phyloP scores from a whole-genome alignment of 2,329 filamentous ascomycete genomes.

The Sporothrix inflata region DNA sequence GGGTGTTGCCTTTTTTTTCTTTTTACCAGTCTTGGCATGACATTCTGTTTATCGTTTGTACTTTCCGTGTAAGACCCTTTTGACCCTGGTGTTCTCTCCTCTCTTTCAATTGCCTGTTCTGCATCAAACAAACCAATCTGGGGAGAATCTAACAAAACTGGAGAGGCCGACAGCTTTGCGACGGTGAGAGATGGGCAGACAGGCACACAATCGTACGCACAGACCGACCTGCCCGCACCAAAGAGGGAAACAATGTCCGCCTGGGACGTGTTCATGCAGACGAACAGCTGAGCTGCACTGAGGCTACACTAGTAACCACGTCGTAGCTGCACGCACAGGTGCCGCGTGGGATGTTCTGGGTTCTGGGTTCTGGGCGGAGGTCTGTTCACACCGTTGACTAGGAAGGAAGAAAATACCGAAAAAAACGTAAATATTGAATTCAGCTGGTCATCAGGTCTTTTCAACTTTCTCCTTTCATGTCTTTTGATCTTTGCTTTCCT shows the following conservation, averaged over 20 bases:
- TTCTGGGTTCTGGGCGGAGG: too few species aligned
- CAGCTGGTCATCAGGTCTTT: neutral
- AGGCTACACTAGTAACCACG: neutral
- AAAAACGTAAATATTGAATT: neutral
- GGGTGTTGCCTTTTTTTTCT: neutral
- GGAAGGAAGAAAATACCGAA: too few species aligned
- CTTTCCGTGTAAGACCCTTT: neutral
- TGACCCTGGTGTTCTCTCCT: neutral
- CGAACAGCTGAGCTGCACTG: neutral
- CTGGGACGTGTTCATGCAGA: neutral
- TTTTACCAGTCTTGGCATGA: slow-evolving; percentile 1
- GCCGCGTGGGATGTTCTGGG: neutral
- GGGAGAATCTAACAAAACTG: neutral
- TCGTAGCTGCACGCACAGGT: neutral
- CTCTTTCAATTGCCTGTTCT: neutral
- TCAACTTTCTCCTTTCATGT: too few species aligned
- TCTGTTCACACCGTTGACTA: neutral
- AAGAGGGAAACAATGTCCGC: neutral
- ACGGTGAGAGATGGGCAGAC: too few species aligned
- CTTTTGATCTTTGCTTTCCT: neutral
- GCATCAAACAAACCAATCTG: neutral
- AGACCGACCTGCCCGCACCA: neutral
- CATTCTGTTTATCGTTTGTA: neutral
- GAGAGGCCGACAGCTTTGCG: neutral
- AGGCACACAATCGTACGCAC: too few species aligned